phyloP scores from a whole-genome alignment of 345 rosid genomes.

The Syzygium jambos region DNA sequence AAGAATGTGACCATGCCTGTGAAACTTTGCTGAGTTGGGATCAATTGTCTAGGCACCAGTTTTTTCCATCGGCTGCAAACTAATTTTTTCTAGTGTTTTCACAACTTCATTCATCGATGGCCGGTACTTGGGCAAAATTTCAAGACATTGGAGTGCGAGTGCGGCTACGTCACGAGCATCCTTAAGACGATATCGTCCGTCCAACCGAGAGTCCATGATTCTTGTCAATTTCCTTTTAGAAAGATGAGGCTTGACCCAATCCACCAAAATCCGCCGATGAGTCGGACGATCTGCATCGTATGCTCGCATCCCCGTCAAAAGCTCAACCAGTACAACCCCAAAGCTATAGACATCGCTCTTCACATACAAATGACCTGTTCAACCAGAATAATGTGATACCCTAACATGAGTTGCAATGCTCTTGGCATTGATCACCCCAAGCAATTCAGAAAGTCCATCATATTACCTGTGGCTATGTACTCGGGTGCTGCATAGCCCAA shows the following conservation, averaged over 20 bases:
- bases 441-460: not conserved
- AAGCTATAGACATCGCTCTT: slow-evolving; percentile 12
- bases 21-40: not conserved
- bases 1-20: not conserved
- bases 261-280: not conserved
- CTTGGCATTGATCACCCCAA: not conserved
- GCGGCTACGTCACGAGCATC: not conserved
- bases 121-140: not conserved
- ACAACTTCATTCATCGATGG: slow-evolving; percentile 1
- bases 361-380: slow-evolving; percentile 4
- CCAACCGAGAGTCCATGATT: slow-evolving; percentile 7
- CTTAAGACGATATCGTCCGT: not conserved
- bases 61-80: not conserved
- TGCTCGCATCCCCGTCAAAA: slow-evolving; percentile 8
- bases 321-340: slow-evolving; percentile 12
- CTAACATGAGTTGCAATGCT: not conserved
- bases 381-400: not conserved
- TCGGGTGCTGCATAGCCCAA: slow-evolving; percentile 13
- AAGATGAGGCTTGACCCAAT: slow-evolving; percentile 8
- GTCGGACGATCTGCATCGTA: not conserved
- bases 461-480: slow-evolving; percentile 4
- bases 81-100: not conserved
- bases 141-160: slow-evolving; percentile 5
- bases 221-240: slow-evolving; percentile 9
- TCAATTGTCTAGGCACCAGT: not conserved